Evolutionary conservation across 2,329 filamentous ascomycete genomes (phyloP).

Genomic region (Colletotrichum sp.): DNA sequence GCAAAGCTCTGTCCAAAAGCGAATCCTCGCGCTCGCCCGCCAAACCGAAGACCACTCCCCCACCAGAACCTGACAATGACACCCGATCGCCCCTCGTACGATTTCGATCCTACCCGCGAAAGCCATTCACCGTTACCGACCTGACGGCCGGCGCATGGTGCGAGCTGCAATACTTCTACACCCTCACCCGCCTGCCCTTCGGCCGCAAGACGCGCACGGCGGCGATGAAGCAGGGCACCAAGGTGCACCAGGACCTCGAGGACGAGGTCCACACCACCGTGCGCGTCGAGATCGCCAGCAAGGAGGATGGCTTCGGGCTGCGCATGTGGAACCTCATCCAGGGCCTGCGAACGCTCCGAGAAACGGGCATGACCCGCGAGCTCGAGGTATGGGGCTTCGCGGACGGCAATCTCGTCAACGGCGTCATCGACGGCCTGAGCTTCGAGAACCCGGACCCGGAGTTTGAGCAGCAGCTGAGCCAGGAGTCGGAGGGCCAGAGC

Average conservation of each 20-base stretch:
- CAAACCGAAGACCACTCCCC: slow-evolving; percentile 22
- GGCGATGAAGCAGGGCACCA: slow-evolving; percentile 84
- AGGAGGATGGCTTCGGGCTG: slow-evolving; percentile 83
- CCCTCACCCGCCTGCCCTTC: slow-evolving; percentile 71
- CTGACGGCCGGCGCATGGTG: slow-evolving; percentile 92
- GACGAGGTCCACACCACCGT: slow-evolving; percentile 84
- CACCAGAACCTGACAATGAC: slow-evolving; percentile 31
- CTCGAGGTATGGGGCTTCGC: slow-evolving; percentile 85
- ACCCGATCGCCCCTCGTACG: slow-evolving; percentile 69
- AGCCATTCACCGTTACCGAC: slow-evolving; percentile 86
- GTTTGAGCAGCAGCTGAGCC: slow-evolving; percentile 65
- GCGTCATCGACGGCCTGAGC: slow-evolving; percentile 86
- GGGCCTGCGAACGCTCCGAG: slow-evolving; percentile 75
- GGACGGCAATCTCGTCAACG: slow-evolving; percentile 83
- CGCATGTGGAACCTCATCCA: slow-evolving; percentile 92
- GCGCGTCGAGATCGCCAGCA: slow-evolving; percentile 71
- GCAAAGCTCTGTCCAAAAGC: slow-evolving; percentile 40
- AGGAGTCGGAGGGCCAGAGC: slow-evolving; percentile 31
- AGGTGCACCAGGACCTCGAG: slow-evolving; percentile 83
- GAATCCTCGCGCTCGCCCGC: slow-evolving; percentile 7
- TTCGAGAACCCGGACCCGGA: slow-evolving; percentile 76
- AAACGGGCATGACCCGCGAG: slow-evolving; percentile 76
- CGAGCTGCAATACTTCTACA: slow-evolving; percentile 92
- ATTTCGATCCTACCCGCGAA: slow-evolving; percentile 79
- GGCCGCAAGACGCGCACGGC: slow-evolving; percentile 77